Base-by-base conservation (phyloP, 129 eudicot species). In the Artemisia argyi region DNA sequence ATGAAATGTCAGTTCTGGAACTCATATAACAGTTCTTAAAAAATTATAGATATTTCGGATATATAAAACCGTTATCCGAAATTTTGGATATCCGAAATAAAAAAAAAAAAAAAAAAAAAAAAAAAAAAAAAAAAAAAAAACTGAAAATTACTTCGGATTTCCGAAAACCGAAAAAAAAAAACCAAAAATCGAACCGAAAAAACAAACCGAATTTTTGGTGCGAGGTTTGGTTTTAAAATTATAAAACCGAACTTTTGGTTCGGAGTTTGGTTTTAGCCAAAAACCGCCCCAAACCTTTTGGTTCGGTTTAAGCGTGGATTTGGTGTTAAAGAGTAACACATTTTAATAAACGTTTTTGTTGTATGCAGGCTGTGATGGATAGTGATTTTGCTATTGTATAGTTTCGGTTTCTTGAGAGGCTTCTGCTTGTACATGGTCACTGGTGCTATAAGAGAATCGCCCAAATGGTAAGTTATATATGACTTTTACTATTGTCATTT, bases 381-480 rank as follows among this genome's bases (percentile, higher is more conserved):
- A 95, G 99, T 78, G 99, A 95, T 66, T 95, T 95, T 75, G 64
- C 99, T 15, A 90, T 95, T 86, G 99, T 97, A 42, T 96, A 95
- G 76, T 95, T 95, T 80, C 96, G 86, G 74, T 95, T 88, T 82
- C 83, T 90, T 65, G 97, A 95, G 81, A 90, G 96, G 77, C 97
- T 95, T 77, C 71, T 90, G 77, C 96, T 90, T 26, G 96, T 95
- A 57, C 99, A 95, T 67, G 97, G 99, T 39, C 99, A 95, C 76
- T 95, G 96, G 99, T 95, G 99, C 78, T 95, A 90, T 80, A 95
- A 90, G 72, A 79, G 99, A 85, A 95, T 95, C 7, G 99, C 99
- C 39, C 99, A 90, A 81, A 90, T 90, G 99, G 99, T 95, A 88
- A 69, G 59, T 15, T 10, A 66, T 47, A 42, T 66, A 24, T 66